Conservation (phyloP, 306 rosid species). For the Phaseolus lunatus region DNA sequence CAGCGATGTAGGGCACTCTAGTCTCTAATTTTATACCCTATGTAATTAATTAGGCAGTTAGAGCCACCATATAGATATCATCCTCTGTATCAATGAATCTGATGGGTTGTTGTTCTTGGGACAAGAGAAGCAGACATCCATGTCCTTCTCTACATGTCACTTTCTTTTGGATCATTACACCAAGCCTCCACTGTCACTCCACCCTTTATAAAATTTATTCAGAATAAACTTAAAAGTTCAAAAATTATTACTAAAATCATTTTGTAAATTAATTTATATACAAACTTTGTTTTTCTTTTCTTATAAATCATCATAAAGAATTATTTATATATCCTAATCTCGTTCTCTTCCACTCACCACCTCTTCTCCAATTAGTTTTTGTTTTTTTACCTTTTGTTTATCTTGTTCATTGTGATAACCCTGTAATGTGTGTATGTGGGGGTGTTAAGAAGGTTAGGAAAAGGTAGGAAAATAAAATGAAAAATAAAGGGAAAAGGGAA, state of each 20-base stretch:
- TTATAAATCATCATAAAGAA: no score
- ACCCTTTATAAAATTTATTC: constrained; percentile 30
- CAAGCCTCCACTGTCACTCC: constrained; percentile 64
- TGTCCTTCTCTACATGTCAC: constrained; percentile 74
- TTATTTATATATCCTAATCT: no score
- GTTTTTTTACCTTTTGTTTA: not conserved
- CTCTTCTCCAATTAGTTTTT: not conserved
- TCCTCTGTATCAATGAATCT: constrained; percentile 45
- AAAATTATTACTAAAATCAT: no score
- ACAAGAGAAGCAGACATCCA: constrained; percentile 62
- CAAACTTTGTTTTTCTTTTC: no score
- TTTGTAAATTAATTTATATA: no score
- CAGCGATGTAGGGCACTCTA: constrained; percentile 20
- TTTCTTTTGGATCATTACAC: constrained; percentile 61
- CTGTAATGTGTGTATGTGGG: not conserved
- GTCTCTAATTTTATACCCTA: constrained; percentile 35
- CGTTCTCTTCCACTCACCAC: not conserved
- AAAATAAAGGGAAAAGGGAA: constrained; percentile 13
- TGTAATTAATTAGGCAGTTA: constrained; percentile 43
- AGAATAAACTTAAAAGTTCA: no score
- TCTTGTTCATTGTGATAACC: constrained; percentile 9
- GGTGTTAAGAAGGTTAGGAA: constrained; percentile 20
- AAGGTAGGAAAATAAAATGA: constrained; percentile 9
- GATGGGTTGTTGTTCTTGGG: constrained; percentile 60
- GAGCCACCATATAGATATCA: constrained; percentile 37